Percentiles rank a stretch among this genome's conserved stretches.
phyloP scores from a whole-genome alignment of 108 stramenopile genomes.

The Ochromonas danica region DNA sequence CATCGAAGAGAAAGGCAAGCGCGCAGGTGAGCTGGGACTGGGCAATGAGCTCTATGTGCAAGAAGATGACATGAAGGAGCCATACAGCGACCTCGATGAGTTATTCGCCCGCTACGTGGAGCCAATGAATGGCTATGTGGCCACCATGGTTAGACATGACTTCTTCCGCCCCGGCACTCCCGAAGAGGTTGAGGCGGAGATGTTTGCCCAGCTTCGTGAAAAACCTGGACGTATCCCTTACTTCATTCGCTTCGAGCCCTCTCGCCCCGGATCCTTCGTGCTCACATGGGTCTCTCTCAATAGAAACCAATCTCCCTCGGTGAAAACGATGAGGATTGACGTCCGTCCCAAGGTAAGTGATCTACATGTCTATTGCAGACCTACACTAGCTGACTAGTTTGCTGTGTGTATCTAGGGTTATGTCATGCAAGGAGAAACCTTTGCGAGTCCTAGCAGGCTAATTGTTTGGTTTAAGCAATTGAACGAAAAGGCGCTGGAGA shows the following conservation, averaged over 20 bases:
- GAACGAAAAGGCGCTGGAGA: too few species aligned
- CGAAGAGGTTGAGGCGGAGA: slow-evolving; percentile 23
- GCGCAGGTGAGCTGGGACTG: not conserved
- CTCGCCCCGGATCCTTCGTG: not conserved
- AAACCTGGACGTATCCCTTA: slow-evolving; percentile 18
- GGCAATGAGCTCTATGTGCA: slow-evolving; percentile 15
- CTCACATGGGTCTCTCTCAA: slow-evolving; percentile 18
- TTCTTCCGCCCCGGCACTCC: not conserved
- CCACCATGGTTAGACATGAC: slow-evolving; percentile 10
- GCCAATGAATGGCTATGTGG: slow-evolving; percentile 33
- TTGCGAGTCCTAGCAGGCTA: too few species aligned
- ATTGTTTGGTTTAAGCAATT: too few species aligned
- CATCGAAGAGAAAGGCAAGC: not conserved
- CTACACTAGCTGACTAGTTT: too few species aligned
- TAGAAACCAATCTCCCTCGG: too few species aligned
- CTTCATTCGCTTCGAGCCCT: not conserved
- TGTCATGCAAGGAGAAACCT: too few species aligned
- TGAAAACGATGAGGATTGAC: too few species aligned
- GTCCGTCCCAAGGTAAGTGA: too few species aligned
- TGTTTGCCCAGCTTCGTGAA: not conserved
- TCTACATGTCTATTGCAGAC: too few species aligned
- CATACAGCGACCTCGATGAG: slow-evolving; percentile 40
- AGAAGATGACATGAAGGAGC: not conserved
- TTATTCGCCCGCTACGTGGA: slow-evolving; percentile 35
- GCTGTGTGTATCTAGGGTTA: too few species aligned